These are phyloP conservation scores for Houttuynia cordata DNA, from an alignment of 164 flowering plant species.

Conservation along the genomic window DNA sequence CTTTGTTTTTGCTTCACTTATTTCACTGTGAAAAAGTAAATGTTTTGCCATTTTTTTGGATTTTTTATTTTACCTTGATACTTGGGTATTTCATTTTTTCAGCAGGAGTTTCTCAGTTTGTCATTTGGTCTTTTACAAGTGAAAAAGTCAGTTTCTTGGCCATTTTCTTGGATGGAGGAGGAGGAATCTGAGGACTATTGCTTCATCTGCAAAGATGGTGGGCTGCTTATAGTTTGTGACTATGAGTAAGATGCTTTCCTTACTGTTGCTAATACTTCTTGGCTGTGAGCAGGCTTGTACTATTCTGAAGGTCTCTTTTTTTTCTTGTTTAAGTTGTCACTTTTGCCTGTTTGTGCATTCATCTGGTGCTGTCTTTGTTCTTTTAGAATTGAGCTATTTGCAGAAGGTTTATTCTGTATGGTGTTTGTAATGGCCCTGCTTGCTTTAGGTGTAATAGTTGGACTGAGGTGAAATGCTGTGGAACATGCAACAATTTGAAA, in stretches of 20 bases:
- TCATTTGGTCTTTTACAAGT: not conserved
- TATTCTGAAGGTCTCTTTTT: not conserved
- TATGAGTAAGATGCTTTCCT: slow-evolving; percentile 24
- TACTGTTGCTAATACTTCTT: not conserved
- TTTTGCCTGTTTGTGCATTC: not conserved
- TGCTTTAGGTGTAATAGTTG: not conserved
- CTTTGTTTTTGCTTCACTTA: no score
- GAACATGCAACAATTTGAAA: no score
- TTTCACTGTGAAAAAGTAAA: no score
- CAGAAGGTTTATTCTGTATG: not conserved
- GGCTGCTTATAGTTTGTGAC: slow-evolving; percentile 36
- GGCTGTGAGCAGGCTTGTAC: not conserved
- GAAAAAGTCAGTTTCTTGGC: not conserved
- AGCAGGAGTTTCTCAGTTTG: no score
- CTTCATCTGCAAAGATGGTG: slow-evolving; percentile 66
- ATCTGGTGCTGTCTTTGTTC: not conserved
- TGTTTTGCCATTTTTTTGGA: no score
- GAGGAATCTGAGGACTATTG: slow-evolving; percentile 43
- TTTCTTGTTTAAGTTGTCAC: not conserved
- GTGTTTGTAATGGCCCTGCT: not conserved
- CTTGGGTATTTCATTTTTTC: no score
- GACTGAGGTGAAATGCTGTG: no score
- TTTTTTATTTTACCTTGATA: no score
- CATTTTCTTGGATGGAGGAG: slow-evolving; percentile 12
- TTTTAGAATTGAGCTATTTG: not conserved